phyloP scores from a whole-genome alignment of 441 rosid genomes.

The Erodium moschatum region DNA sequence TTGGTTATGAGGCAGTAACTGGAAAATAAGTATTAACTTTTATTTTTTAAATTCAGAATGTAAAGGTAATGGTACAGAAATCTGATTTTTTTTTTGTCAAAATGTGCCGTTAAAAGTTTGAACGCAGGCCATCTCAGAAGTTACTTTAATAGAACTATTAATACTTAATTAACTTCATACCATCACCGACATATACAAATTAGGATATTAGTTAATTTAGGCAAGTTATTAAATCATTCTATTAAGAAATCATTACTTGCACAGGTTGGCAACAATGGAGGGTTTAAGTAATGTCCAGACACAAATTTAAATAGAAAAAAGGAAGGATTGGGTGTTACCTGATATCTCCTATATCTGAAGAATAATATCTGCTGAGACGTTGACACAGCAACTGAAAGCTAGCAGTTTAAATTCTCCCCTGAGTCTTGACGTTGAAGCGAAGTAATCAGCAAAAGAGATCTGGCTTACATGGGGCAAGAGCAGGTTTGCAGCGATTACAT shows the following conservation, averaged over 20 bases:
- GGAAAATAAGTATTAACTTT: no score
- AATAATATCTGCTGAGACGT: no score
- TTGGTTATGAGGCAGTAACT: no score
- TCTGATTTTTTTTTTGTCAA: neutral
- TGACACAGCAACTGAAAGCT: no score
- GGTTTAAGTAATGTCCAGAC: neutral
- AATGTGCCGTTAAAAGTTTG: neutral
- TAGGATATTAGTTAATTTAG: neutral
- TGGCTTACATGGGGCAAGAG: neutral
- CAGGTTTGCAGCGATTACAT: neutral
- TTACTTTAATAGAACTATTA: no score
- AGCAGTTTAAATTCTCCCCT: no score
- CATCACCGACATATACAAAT: neutral
- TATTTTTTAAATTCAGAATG: neutral
- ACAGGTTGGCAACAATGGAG: neutral
- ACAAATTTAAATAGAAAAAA: neutral
- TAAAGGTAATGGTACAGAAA: neutral
- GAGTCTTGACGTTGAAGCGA: neutral
- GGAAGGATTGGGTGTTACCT: neutral
- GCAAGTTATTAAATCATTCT: neutral
- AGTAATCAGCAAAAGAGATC: neutral
- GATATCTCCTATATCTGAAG: neutral
- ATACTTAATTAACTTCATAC: neutral
- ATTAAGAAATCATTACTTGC: neutral
- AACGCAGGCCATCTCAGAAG: no score